A percentile compares a stretch with the other conserved stretches of the same genome.
Conservation (phyloP, 257 asterid species). For the Solanum bulbocastanum region DNA sequence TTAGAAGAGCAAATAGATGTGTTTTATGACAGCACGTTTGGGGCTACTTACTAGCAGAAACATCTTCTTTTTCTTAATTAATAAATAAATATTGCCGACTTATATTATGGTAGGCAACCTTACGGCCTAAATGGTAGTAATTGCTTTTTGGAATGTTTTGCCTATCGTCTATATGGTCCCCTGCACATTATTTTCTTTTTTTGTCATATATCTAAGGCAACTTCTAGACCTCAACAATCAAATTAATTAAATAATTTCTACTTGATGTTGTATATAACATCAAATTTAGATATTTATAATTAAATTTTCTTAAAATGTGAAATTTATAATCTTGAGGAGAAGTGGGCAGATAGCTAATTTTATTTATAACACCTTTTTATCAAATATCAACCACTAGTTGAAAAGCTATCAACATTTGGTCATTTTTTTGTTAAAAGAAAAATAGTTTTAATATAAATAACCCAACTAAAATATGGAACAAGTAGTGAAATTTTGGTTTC, state of each 20-base stretch:
- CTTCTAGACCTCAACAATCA: not conserved
- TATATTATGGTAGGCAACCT: not conserved
- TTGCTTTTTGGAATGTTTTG: not conserved
- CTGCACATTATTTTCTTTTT: not conserved
- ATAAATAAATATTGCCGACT: not conserved
- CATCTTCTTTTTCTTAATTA: not conserved
- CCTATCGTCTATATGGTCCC: not conserved
- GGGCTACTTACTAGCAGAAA: not conserved
- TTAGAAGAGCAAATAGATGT: not conserved
- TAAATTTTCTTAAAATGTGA: not conserved
- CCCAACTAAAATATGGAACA: not conserved
- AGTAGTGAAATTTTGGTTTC: no score
- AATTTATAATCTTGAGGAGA: not conserved
- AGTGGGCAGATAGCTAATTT: not conserved
- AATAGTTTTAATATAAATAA: not conserved
- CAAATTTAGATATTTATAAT: not conserved
- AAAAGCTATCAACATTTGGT: not conserved
- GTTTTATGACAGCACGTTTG: not conserved
- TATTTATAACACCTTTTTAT: not conserved
- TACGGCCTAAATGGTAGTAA: not conserved
- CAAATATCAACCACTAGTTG: not conserved
- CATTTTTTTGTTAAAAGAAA: not conserved
- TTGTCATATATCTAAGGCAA: not conserved
- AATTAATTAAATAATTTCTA: not conserved
- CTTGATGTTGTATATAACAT: not conserved